Conservation (phyloP, 768 basidiomycete genomes). For the Exidia glandulosa region DNA sequence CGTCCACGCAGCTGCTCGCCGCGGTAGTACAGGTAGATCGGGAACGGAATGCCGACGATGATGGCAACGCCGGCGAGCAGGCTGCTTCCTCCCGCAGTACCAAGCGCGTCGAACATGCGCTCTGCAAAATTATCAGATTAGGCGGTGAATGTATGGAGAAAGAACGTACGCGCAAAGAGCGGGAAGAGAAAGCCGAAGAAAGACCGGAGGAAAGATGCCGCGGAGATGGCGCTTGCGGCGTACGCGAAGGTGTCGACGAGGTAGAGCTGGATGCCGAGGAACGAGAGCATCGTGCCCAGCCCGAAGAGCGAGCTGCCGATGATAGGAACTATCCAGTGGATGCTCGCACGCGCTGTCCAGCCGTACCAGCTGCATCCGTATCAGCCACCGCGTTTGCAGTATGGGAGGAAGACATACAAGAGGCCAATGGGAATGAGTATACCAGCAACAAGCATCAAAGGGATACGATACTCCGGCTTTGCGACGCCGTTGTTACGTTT, state of each 20-base stretch:
- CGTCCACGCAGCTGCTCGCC: constrained; percentile 29
- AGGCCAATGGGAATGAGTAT: constrained; percentile 39
- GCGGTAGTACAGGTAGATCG: constrained; percentile 57
- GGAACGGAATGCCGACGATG: constrained; percentile 45
- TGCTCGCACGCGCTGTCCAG: constrained; percentile 58
- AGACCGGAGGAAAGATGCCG: constrained; percentile 53
- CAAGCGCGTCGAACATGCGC: constrained; percentile 53
- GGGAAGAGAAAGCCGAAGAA: constrained; percentile 56
- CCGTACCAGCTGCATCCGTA: constrained; percentile 32
- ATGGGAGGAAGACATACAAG: neutral
- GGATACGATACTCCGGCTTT: constrained; percentile 68
- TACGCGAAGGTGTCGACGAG: constrained; percentile 55
- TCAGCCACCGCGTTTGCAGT: neutral
- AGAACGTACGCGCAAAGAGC: constrained; percentile 33
- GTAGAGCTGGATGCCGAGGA: constrained; percentile 2
- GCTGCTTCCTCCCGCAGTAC: constrained; percentile 59
- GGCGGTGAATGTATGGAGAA: neutral
- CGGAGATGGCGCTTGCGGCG: constrained; percentile 54
- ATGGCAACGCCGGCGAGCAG: constrained; percentile 37
- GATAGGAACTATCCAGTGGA: constrained; percentile 73
- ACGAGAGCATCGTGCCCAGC: neutral
- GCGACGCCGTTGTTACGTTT: constrained; percentile 41
- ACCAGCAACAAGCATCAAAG: constrained; percentile 58
- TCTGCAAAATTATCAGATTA: constrained; percentile 1
- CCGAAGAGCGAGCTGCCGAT: constrained; percentile 24